These are phyloP conservation scores for Calonectria naviculata DNA, from an alignment of 2,329 filamentous ascomycete genomes.

Conservation along the genomic window DNA sequence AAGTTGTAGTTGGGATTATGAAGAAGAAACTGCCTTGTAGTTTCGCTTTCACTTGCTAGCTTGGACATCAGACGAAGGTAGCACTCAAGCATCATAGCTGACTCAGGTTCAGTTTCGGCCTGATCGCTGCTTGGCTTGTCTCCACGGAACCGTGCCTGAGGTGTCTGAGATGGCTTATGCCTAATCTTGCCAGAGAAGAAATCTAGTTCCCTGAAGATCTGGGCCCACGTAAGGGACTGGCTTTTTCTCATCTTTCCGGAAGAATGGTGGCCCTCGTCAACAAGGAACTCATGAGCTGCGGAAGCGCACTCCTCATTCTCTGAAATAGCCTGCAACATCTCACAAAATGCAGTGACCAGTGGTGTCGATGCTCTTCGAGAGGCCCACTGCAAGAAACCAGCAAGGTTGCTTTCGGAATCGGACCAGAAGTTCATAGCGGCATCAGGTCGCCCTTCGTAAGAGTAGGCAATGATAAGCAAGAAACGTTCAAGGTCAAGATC, in stretches of 20 bases:
- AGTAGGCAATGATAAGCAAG: slow-evolving; percentile 89
- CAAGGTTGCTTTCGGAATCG: slow-evolving; percentile 91
- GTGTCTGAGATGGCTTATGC: slow-evolving; percentile 69
- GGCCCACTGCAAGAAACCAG: slow-evolving; percentile 97
- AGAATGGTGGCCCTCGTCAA: slow-evolving; percentile 82
- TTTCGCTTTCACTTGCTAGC: slow-evolving; percentile 78
- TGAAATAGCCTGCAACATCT: slow-evolving; percentile 92
- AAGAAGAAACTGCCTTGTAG: slow-evolving; percentile 80
- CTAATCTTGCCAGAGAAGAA: slow-evolving; percentile 85
- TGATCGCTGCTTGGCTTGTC: slow-evolving; percentile 73
- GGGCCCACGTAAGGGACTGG: slow-evolving; percentile 89
- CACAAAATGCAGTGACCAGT: slow-evolving; percentile 95
- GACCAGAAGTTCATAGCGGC: slow-evolving; percentile 91
- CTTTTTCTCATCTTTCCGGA: slow-evolving; percentile 84
- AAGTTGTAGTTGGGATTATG: slow-evolving; percentile 74
- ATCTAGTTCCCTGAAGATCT: slow-evolving; percentile 90
- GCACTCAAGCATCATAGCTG: slow-evolving; percentile 95
- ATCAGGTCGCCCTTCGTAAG: slow-evolving; percentile 87
- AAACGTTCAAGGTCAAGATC: slow-evolving; percentile 88
- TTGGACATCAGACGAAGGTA: slow-evolving; percentile 91
- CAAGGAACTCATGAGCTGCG: slow-evolving; percentile 86
- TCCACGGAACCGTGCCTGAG: slow-evolving; percentile 58
- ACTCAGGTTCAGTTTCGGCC: slow-evolving; percentile 88
- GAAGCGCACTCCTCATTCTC: slow-evolving; percentile 85
- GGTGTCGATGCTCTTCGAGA: slow-evolving; percentile 94